Evolutionary conservation across 1,284 basidiomycete genomes (phyloP).

Genomic region (Exobasidium cylindrosporum): DNA sequence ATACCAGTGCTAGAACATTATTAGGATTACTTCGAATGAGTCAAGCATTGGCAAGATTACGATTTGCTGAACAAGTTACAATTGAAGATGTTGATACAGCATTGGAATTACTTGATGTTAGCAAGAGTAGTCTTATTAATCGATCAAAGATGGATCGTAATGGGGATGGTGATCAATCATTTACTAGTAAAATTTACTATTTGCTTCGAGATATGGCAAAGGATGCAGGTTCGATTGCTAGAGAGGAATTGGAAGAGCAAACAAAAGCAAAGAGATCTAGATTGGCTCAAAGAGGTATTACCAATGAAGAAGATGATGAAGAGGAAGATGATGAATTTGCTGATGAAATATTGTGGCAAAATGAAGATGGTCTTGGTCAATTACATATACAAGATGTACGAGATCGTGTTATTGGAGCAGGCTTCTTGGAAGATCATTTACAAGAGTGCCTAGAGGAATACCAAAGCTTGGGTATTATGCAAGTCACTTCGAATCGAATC

Average conservation of each 20-base stretch:
- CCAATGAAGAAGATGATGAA: constrained; percentile 12
- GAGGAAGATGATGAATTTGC: constrained; percentile 14
- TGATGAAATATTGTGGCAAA: constrained; percentile 11
- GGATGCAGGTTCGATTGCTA: not conserved
- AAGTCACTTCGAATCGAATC: constrained; percentile 25
- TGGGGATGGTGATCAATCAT: constrained; percentile 31
- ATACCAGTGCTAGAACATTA: constrained; percentile 94
- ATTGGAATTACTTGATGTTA: constrained; percentile 90
- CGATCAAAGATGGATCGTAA: constrained; percentile 17
- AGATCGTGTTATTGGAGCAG: constrained; percentile 32
- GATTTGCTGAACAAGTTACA: constrained; percentile 76
- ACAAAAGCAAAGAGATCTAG: not conserved
- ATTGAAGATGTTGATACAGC: constrained; percentile 94
- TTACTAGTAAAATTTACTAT: constrained; percentile 48
- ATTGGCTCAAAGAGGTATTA: not conserved
- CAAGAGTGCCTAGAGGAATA: constrained; percentile 37
- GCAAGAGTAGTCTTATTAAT: constrained; percentile 73
- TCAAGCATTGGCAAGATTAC: constrained; percentile 87
- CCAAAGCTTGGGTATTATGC: constrained; percentile 29
- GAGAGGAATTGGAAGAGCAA: constrained; percentile 10
- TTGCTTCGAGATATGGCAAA: constrained; percentile 48
- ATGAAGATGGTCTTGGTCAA: constrained; percentile 18
- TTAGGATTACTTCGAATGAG: constrained; percentile 90
- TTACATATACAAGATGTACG: constrained; percentile 31
- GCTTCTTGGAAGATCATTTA: constrained; percentile 40